Evolutionary conservation across 345 rosid species (phyloP), one percentile per base, ranked within the genome.

Genomic region (rapeseed (Brassica napus)): DNA sequence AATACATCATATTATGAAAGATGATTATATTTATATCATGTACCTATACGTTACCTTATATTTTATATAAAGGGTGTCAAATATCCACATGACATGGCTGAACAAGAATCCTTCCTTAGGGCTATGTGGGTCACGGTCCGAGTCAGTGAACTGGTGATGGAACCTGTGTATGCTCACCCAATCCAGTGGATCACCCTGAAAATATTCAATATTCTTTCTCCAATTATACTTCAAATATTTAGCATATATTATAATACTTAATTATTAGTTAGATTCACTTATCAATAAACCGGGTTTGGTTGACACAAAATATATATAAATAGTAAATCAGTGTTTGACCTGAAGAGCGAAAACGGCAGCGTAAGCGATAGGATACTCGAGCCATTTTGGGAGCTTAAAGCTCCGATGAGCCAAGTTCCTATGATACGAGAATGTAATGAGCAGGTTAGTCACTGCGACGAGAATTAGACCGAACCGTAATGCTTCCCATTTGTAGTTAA

Each of bases 81-180:
- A 92, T 34, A 91, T 79, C 97, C 98, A 92, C 70, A 69, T 83
- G 68, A 91, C 69, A 75, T 94, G 97, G 77, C 97, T 92, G 64
- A 88, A 90, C 95, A 90, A 89, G 68, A 94, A 89, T 39, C 98
- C 98, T 85, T 87, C 92, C 66, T 74, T 75, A 58, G 98, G 97
- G 78, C 97, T 92, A 78, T 92, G 97, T 11, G 97, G 98, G 71
- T 94, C 98, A 28, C 88, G 88, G 15, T 90, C 90, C 1, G 97
- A 86, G 84, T 92, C 97, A 31, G 91, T 84, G 77, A 88, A 89
- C 80, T 88, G 87, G 79, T 94, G 97, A 65, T 94, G 97, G 68
- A 88, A 88, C 79, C 98, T 87, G 71, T 94, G 98, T 12, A 90
- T 88, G 86, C 98, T 92, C 58, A 90, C 97, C 97, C 97, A 94